Evolutionary conservation across 768 basidiomycete genomes (phyloP), one percentile per base, ranked within the genome.

Genomic region (Clavulina sp.): DNA sequence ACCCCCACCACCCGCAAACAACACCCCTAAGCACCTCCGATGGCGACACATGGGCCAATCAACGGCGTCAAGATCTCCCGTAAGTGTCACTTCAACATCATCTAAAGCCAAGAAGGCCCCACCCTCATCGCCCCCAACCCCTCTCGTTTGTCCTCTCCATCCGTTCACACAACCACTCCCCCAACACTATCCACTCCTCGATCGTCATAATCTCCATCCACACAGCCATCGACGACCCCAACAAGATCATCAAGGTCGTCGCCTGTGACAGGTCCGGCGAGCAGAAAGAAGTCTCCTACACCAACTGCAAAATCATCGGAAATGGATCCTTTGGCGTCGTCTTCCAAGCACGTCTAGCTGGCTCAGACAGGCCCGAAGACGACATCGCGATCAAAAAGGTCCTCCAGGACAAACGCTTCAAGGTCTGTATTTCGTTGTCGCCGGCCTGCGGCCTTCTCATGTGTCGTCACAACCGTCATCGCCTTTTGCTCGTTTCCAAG

Each of bases 331-430:
- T 99, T 62, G 95, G 95, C 59, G 92, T 99, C 66, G 95, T 99
- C 57, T 97, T 92, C 66, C 87, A 91, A 58, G 93, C 92, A 54
- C 88, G 80, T 68, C 78, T 96, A 51, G 71, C 91, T 48, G 72
- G 72, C 13, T 72, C 73, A 5, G 68, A 73, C 41, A 76, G 77
- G 61, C 76, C 75, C 31, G 70, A 70, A 19, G 83, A 84, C 53
- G 89, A 96, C 59, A 95, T 99, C 62, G 95, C 95, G 48, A 99
- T 99, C 76, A 99, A 99, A 86, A 97, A 96, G 73, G 95, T 99
- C 48, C 69, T 99, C 56, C 95, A 99, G 73, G 95, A 99, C 72
- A 99, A 99, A 75, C 80, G 95, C 59, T 99, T 99, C 84, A 99
- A 99, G 87, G 93, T 92, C 56, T 57, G 75, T 69, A n/a, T 36